Evolutionary conservation across 2,329 filamentous ascomycete genomes (phyloP).

Genomic region (Microdochium nivale): DNA sequence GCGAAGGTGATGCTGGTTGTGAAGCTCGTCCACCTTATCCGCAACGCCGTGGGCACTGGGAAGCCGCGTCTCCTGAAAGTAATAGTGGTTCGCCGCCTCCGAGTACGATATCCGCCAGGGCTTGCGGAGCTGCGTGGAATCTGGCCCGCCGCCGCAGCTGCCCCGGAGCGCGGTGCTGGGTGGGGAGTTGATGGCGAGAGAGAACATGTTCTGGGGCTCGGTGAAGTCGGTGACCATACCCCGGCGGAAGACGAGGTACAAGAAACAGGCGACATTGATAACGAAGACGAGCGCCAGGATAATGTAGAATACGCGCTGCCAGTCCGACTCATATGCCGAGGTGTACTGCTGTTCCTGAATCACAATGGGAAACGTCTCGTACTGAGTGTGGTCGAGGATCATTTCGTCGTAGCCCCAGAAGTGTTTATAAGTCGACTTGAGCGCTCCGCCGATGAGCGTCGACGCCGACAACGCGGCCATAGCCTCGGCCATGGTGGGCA

Average conservation of each 20-base stretch:
- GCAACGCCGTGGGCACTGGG: neutral
- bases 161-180: constrained; percentile 13
- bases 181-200: constrained; percentile 54
- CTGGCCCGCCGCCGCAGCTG: constrained; percentile 16
- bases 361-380: constrained; percentile 54
- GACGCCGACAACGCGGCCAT: constrained; percentile 61
- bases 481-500: constrained; percentile 66
- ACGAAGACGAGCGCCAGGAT: constrained; percentile 57
- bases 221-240: constrained; percentile 69
- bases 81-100: constrained; percentile 17
- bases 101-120: constrained; percentile 16
- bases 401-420: constrained; percentile 37
- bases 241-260: constrained; percentile 49
- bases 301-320: constrained; percentile 60
- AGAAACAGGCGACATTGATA: constrained; percentile 57
- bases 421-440: constrained; percentile 52
- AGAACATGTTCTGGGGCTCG: constrained; percentile 68
- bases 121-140: constrained; percentile 9
- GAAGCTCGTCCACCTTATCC: neutral
- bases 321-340: constrained; percentile 50
- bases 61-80: constrained; percentile 13
- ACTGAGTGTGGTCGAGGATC: constrained; percentile 33
- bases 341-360: constrained; percentile 61
- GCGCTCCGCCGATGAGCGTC: constrained; percentile 53
- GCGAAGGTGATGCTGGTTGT: neutral